These are phyloP conservation scores for Trichoderma hamatum DNA, from an alignment of 2,329 filamentous ascomycete species.

Conservation along the genomic window DNA sequence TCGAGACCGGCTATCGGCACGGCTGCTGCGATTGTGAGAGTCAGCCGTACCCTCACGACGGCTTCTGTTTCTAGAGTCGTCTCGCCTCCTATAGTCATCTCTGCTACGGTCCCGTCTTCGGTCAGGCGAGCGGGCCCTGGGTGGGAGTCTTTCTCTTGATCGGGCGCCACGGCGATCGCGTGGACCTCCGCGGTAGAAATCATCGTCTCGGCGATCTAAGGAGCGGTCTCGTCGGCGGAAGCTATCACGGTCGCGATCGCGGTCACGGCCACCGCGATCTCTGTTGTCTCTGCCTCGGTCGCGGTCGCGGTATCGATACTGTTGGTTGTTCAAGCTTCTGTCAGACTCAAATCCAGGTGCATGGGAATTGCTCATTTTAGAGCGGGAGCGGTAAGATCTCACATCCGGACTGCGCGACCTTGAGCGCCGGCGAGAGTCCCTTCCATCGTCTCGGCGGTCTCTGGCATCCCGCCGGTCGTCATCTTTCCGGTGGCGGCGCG, in stretches of 20 bases:
- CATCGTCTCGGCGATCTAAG: constrained; percentile 67
- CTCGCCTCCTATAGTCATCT: constrained; percentile 71
- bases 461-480: constrained; percentile 58
- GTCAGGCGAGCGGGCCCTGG: constrained; percentile 61
- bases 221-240: constrained; percentile 72
- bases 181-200: constrained; percentile 63
- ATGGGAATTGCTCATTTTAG: constrained; percentile 27
- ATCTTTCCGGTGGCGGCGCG: constrained; percentile 68
- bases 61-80: constrained; percentile 66
- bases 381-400: constrained; percentile 39
- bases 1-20: constrained; percentile 62
- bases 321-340: constrained; percentile 36
- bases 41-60: constrained; percentile 73
- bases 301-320: constrained; percentile 62
- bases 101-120: constrained; percentile 65
- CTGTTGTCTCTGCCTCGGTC: constrained; percentile 57
- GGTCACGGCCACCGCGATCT: constrained; percentile 53
- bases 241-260: constrained; percentile 55
- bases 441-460: constrained; percentile 54
- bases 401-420: constrained; percentile 68
- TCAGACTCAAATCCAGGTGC: constrained; percentile 44
- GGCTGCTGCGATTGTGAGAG: constrained; percentile 66
- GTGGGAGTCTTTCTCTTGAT: constrained; percentile 62
- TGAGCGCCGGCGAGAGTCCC: constrained; percentile 58
- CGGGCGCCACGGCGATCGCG: constrained; percentile 62